Conservation (phyloP, 176 grass and related monocot genomes). For the Puya raimondii region DNA sequence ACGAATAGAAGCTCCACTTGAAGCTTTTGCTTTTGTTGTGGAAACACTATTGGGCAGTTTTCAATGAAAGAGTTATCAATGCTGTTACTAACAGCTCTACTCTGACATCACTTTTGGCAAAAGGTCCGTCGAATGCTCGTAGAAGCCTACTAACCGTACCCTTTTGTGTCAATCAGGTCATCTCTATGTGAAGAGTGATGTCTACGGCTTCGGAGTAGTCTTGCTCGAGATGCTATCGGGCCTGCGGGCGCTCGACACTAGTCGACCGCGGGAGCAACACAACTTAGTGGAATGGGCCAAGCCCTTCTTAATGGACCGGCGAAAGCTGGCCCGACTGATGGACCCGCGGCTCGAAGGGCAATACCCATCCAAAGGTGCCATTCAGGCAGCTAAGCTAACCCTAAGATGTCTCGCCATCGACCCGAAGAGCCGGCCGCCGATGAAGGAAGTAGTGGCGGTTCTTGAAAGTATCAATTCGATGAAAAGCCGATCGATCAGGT, state of each 20-base stretch:
- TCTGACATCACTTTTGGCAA: no score
- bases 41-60: no score
- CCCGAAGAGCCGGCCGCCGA: conserved; percentile 57
- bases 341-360: conserved; percentile 62
- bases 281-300: conserved; percentile 79
- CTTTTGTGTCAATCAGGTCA: conserved; percentile 41
- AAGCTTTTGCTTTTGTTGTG: no score
- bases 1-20: no score
- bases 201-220: conserved; percentile 80
- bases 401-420: conserved; percentile 59
- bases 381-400: conserved; percentile 57
- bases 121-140: no score
- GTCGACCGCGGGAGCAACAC: conserved; percentile 45
- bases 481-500: conserved; percentile 36
- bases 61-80: no score
- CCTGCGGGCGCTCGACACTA: conserved; percentile 62
- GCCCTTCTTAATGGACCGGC: conserved; percentile 54
- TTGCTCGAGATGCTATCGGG: conserved; percentile 80
- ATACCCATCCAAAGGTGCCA: conserved; percentile 63
- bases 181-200: conserved; percentile 89
- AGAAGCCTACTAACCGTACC: not conserved
- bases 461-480: conserved; percentile 41
- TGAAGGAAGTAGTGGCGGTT: conserved; percentile 75
- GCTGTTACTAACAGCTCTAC: no score
- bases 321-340: conserved; percentile 56